A percentile compares a stretch with the other conserved stretches of the same genome.
Conservation (phyloP, 2,329 filamentous ascomycete genomes). For the Leptographium galeiforme region DNA sequence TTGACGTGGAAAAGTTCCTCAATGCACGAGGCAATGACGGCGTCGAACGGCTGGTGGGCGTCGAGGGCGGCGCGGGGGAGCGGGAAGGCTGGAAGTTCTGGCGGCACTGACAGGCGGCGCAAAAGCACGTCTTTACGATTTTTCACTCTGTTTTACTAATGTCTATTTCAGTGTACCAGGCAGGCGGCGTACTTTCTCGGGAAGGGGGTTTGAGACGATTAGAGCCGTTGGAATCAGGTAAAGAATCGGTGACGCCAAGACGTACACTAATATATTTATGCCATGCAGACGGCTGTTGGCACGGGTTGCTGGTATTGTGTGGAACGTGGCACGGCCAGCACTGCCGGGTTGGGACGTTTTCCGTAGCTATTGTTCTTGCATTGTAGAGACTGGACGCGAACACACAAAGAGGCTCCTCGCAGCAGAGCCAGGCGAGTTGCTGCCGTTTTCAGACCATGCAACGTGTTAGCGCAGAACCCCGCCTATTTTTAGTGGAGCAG, state of each 20-base stretch:
- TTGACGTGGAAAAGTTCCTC: constrained; percentile 73
- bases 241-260: neutral
- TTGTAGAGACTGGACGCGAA: neutral
- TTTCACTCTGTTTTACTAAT: neutral
- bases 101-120: constrained; percentile 18
- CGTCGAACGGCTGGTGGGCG: constrained; percentile 77
- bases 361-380: neutral
- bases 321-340: too few relatives aligned
- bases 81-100: constrained; percentile 80
- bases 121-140: neutral
- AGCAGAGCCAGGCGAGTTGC: neutral
- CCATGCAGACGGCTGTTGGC: too few relatives aligned
- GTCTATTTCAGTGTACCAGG: neutral
- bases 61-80: constrained; percentile 53
- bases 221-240: neutral
- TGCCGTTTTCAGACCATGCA: neutral
- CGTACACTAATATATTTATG: too few relatives aligned
- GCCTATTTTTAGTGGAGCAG: constrained; percentile 2
- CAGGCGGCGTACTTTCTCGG: neutral
- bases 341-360: too few relatives aligned
- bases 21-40: constrained; percentile 73
- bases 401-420: neutral
- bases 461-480: neutral
- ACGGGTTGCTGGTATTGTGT: too few relatives aligned
- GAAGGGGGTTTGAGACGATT: neutral